A percentile compares a stretch with the other conserved stretches of the same genome.
These are phyloP conservation scores for Ceratocystis harringtonii DNA, from an alignment of 2,329 filamentous ascomycete genomes.

Conservation along the genomic window DNA sequence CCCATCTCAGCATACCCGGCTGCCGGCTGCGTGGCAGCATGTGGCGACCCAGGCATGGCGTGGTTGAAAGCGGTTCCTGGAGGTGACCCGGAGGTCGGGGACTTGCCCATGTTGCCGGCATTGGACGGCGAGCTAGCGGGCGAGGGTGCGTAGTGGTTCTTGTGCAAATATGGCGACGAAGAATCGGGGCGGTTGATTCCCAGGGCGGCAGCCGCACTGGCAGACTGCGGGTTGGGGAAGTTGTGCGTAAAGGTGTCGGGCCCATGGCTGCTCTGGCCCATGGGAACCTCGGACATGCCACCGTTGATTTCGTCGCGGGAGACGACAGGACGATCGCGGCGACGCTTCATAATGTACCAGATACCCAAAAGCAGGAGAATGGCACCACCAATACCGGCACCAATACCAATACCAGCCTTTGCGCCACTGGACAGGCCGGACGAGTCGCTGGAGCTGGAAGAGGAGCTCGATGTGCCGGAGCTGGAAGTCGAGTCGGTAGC, in stretches of 20 bases:
- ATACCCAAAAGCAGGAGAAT: conserved; percentile 19
- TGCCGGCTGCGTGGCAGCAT: conserved; percentile 8
- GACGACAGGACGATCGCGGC: conserved; percentile 18
- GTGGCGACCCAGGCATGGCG: conserved; percentile 16
- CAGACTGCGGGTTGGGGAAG: conserved; percentile 22
- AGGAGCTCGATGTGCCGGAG: conserved; percentile 20
- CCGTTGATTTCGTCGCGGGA: conserved; percentile 29
- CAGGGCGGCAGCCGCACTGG: conserved; percentile 13
- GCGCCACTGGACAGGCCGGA: conserved; percentile 28
- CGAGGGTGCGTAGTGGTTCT: conserved; percentile 19
- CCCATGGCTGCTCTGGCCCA: conserved; percentile 22
- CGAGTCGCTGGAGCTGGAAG: conserved; percentile 14
- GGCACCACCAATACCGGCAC: conserved; percentile 27
- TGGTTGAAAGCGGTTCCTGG: background rate
- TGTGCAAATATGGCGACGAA: conserved; percentile 19
- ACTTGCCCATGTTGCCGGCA: background rate
- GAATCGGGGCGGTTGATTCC: conserved; percentile 20
- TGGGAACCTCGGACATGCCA: conserved; percentile 28
- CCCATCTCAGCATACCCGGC: conserved; percentile 18
- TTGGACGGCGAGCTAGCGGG: conserved; percentile 18
- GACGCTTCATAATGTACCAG: conserved; percentile 19
- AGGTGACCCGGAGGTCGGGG: background rate
- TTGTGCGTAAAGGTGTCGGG: conserved; percentile 21
- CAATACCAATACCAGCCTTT: conserved; percentile 32
- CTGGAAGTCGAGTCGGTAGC: conserved; percentile 20